Evolutionary conservation across 129 eudicot genomes (phyloP).

Genomic region (Chrysanthemum lavandulifolium): DNA sequence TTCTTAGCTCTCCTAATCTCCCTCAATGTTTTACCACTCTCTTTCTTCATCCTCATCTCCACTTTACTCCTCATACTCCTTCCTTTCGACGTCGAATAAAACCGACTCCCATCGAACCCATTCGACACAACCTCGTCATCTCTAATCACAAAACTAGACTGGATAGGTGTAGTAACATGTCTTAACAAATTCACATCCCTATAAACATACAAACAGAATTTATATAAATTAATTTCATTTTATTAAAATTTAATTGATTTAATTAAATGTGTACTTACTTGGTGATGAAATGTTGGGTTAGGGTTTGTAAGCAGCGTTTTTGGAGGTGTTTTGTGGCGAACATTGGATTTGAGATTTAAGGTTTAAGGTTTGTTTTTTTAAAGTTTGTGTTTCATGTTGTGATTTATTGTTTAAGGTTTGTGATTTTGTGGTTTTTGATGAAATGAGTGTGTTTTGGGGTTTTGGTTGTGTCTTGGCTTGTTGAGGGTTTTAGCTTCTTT

Average conservation of each 20-base stretch:
- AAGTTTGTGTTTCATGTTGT: conserved; percentile 3
- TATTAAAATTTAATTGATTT: background rate
- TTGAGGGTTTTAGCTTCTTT: too few relatives aligned
- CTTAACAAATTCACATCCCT: conserved; percentile 43
- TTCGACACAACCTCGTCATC: conserved; percentile 26
- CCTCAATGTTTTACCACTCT: conserved; percentile 81
- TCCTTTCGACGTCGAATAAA: conserved; percentile 57
- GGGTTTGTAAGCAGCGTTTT: conserved; percentile 46
- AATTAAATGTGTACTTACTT: conserved; percentile 13
- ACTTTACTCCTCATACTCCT: conserved; percentile 96
- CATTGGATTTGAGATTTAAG: conserved; percentile 30
- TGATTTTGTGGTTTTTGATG: too few relatives aligned
- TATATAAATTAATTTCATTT: background rate
- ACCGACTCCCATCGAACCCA: conserved; percentile 42
- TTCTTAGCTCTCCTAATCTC: conserved; percentile 76
- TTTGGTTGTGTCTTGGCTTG: too few relatives aligned
- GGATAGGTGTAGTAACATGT: conserved; percentile 15
- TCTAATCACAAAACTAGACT: conserved; percentile 14
- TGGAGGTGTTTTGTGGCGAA: conserved; percentile 56
- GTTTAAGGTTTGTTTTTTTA: conserved; percentile 15
- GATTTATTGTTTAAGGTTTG: background rate
- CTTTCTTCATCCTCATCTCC: conserved; percentile 83
- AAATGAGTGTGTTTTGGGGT: too few relatives aligned
- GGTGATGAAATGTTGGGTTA: conserved; percentile 40
- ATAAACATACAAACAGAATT: conserved; percentile 8